phyloP scores from a whole-genome alignment of 495 filamentous ascomycete species.

The Aspergillus mulundensis region DNA sequence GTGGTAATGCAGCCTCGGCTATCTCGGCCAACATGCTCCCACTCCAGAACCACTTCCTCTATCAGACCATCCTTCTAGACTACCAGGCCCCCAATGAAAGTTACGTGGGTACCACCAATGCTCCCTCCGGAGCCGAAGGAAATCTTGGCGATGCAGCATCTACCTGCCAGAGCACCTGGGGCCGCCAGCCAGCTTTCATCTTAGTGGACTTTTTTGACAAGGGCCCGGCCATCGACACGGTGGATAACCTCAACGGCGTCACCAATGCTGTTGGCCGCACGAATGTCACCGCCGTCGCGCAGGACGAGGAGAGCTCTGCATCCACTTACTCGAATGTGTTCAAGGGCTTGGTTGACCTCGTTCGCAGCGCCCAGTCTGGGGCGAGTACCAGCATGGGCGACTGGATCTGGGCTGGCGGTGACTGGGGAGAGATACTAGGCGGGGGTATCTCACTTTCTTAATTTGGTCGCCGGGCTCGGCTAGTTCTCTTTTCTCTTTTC shows the following conservation, averaged over 20 bases:
- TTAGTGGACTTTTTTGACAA: constrained; percentile 73
- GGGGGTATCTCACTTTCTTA: constrained; percentile 32
- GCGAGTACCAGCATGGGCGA: constrained; percentile 38
- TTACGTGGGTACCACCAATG: constrained; percentile 59
- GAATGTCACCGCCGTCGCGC: constrained; percentile 23
- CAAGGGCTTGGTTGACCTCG: constrained; percentile 37
- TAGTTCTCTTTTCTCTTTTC: constrained; percentile 3
- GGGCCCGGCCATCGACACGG: constrained; percentile 56
- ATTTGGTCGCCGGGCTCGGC: neutral
- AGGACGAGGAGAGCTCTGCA: constrained; percentile 24
- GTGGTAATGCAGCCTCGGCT: constrained; percentile 40
- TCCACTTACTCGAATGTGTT: constrained; percentile 37
- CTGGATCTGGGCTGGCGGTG: constrained; percentile 47
- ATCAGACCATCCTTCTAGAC: constrained; percentile 44
- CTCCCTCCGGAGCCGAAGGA: constrained; percentile 45
- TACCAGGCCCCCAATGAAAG: constrained; percentile 58
- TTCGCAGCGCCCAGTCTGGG: constrained; percentile 33
- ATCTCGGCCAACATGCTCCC: constrained; percentile 48
- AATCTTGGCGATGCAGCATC: constrained; percentile 57
- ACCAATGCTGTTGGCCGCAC: constrained; percentile 40
- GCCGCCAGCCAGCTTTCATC: constrained; percentile 58
- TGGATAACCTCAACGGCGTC: constrained; percentile 63
- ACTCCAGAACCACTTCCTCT: constrained; percentile 71
- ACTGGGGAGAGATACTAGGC: constrained; percentile 40
- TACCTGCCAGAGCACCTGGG: constrained; percentile 53